Base-by-base conservation (phyloP, 2,329 filamentous ascomycete genomes). In the Emergomyces africanus region DNA sequence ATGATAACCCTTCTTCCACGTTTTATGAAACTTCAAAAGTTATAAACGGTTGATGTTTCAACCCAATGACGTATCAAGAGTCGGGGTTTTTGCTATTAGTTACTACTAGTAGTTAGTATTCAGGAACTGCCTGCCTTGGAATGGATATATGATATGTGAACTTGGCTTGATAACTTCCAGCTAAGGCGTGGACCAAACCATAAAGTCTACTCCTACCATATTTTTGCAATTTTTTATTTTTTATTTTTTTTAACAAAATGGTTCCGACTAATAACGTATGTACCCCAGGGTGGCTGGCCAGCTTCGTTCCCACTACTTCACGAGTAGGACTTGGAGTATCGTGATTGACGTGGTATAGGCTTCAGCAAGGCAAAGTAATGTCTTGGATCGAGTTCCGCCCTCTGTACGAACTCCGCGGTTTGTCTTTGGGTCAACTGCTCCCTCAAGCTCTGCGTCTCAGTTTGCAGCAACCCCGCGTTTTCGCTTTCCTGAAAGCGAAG, bases 381-480 rank as follows among this genome's bases (percentile, higher is more conserved):
- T 8, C n/a, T 14, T 33, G 28, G n/a, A n/a, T 35, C n/a, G 25
- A 37, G 28, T 25, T 20, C 15, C 39, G 33, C 23, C 25, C 3
- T 44, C 53, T 55, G 39, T 39, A 37, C 50, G 61, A 5, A 63
- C 58, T 53, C 58, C 63, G 8, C 58, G 58, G 12, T 64, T 64
- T 49, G 25, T 61, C n/a, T 64, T 63, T 53, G 51, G 57, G 35
- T 61, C 64, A n/a, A 54, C 60, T 10, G 48, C 41, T 5, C 54
- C 62, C 3, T 58, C 57, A 37, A 57, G 55, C 28, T 49, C 58
- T 23, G 57, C 20, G 14, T 20, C 54, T 2, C 64, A 63, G 37
- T 64, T 65, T 60, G 60, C 61, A 12, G 56, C 64, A 4, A 62
- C 59, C 20, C 64, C 64, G 10, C 63, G 63, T 35, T 65, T 65